Base-by-base conservation (phyloP, 2,329 filamentous ascomycete species). In the Pseudocercospora fijiensis region DNA sequence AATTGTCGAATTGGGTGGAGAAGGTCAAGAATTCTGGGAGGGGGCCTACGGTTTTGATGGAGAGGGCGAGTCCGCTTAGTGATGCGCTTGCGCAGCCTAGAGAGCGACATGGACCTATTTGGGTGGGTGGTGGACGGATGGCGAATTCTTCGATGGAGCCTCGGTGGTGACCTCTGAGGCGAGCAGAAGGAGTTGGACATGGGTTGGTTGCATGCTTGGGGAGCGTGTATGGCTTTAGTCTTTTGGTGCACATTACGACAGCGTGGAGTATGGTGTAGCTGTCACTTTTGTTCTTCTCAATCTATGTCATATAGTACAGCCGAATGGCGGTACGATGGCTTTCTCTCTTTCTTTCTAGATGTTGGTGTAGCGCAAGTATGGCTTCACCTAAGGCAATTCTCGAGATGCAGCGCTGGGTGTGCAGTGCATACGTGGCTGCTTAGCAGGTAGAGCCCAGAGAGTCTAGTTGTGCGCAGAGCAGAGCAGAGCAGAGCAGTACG, bases 331-430 rank as follows among this genome's bases (percentile, higher is more conserved):
- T n/a, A 11, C 6, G 11, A 5, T 6, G 22, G n/a, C 30, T 11
- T 18, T 20, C 22, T 20, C 22, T 20, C 9, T 16, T 33, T 4
- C 49, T 41, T 41, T n/a, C 43, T 64, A 74, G 62, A 75, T 68
- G 62, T 78, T 78, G 49, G 90, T 91, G 79, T 88, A 92, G 77
- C 90, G 84, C 76, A 93, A 83, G 80, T 93, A 87, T 73, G 84
- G 84, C 81, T 86, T 87, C 58, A 87, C 78, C 76, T 85, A 41
- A 24, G 56, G 16, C 7, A 13, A 27, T 24, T 5, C 26, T 18
- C 26, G 7, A 53, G 26, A 24, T 53, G 49, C 49, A 53, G 9
- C 16, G 18, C 3, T 58, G 5, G 30, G 43, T 53, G 53, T 53
- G 18, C 24, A 33, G 53, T 53, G 18, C 24, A 33, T 49, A 49